Base-by-base conservation (phyloP, 768 basidiomycete species). In the Austroboletus eburneus region DNA sequence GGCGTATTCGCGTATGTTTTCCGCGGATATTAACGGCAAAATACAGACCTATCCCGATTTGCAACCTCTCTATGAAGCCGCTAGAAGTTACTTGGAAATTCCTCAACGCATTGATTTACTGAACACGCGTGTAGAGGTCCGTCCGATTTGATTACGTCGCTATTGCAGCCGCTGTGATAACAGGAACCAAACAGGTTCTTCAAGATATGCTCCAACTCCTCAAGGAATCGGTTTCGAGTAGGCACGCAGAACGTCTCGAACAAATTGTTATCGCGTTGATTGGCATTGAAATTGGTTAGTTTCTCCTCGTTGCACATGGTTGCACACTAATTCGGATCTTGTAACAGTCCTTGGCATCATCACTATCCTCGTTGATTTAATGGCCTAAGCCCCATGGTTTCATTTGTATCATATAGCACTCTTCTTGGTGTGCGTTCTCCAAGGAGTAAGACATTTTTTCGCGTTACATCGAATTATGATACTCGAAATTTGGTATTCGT, bases 121-220 rank as follows among this genome's bases (percentile, higher is more conserved):
- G 48, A 96, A 95, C 67, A 89, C 91, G 36, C 85, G 94, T 49
- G 92, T 96, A 29, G 94, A 92, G 74, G 91, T 86, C 52, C 45
- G 75, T 62, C 39, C 51, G 49, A 49, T 34, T 48, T 42, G 27
- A 20, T 34, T 35, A 23, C 21, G n/a, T 17, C 32, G 7, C 29
- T 35, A 20, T 38, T 39, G 24, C 36, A 42, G 8, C 38, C 5
- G 37, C 33, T 17, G 39, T 36, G 36, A 53, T 38, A 6, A 25
- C 13, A 5, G 33, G 36, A 32, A 20, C 22, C 29, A 21, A 37
- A 29, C 55, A 93, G 90, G 89, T 97, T 42, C 69, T 97, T 29
- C 94, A 97, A 75, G 94, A 97, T 65, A 95, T 97, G 89, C 79
- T 97, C 10, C 87, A 92, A 61, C 78, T 97, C 42, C 72, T 97